Evolutionary conservation across 2,329 filamentous ascomycete genomes (phyloP).

Genomic region (Ophiostoma piceae): DNA sequence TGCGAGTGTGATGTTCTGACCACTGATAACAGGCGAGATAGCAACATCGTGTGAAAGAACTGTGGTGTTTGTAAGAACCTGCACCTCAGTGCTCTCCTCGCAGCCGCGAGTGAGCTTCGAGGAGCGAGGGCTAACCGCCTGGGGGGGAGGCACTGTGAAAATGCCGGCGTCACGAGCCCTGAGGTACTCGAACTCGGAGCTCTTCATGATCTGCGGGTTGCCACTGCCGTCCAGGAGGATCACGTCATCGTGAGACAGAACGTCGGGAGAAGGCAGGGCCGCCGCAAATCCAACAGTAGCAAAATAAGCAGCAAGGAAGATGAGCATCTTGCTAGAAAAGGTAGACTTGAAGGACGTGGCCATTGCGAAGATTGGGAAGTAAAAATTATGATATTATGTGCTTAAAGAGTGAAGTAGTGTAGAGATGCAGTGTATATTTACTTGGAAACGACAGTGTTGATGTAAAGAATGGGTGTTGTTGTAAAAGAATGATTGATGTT

Average conservation of each 20-base stretch:
- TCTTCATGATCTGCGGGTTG: neutral
- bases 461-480: neutral
- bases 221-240: slow-evolving; percentile 9
- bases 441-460: neutral
- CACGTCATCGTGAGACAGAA: slow-evolving; percentile 3
- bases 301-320: neutral
- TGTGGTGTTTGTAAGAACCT: slow-evolving; percentile 5
- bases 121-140: neutral
- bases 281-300: neutral
- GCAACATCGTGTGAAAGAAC: neutral
- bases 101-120: neutral
- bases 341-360: neutral
- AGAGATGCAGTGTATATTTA: neutral
- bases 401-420: neutral
- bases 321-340: neutral
- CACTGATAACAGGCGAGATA: slow-evolving; percentile 1
- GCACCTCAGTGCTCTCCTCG: slow-evolving; percentile 10
- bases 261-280: neutral
- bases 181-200: neutral
- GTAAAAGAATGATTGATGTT: neutral
- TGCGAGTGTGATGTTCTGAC: neutral
- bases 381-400: neutral
- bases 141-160: neutral
- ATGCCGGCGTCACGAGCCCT: neutral
- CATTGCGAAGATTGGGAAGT: neutral